phyloP scores from a whole-genome alignment of 2,329 filamentous ascomycete genomes.

The Aspergillus sp. region DNA sequence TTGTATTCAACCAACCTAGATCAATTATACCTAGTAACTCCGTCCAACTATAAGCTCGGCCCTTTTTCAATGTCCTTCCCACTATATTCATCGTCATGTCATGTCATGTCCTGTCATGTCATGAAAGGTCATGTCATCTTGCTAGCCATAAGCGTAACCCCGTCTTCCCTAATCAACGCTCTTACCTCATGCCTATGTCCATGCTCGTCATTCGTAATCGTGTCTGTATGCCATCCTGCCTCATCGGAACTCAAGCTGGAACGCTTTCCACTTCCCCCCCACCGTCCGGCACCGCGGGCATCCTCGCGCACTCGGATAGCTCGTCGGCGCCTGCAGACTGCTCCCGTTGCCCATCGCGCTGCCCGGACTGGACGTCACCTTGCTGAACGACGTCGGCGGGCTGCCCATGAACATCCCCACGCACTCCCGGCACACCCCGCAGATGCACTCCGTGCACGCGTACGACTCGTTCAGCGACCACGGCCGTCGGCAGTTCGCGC shows the following conservation, averaged over 20 bases:
- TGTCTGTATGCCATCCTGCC: neutral
- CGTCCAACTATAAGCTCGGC: too few relatives aligned
- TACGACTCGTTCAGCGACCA: constrained; percentile 75
- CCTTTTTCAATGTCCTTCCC: too few relatives aligned
- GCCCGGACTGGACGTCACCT: constrained; percentile 23
- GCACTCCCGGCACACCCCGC: constrained; percentile 79
- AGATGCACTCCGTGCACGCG: constrained; percentile 93
- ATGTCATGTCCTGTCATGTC: too few relatives aligned
- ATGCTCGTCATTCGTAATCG: neutral
- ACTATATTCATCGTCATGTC: too few relatives aligned
- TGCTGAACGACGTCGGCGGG: constrained; percentile 30
- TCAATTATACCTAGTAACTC: too few relatives aligned
- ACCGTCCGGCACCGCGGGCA: constrained; percentile 39
- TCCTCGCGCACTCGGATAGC: constrained; percentile 30
- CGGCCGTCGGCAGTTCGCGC: constrained; percentile 71
- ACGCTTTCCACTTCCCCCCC: constrained; percentile 40
- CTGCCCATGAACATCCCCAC: constrained; percentile 46
- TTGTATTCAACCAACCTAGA: too few relatives aligned
- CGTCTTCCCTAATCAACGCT: too few relatives aligned
- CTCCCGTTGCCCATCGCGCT: constrained; percentile 17
- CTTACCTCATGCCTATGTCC: neutral
- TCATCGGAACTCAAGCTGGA: constrained; percentile 40
- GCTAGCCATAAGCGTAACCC: too few relatives aligned
- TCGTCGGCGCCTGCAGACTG: constrained; percentile 22
- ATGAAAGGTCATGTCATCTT: too few relatives aligned